Evolutionary conservation across 352 stramenopile species (phyloP).

Genomic region (Phytophthora agathidicida): DNA sequence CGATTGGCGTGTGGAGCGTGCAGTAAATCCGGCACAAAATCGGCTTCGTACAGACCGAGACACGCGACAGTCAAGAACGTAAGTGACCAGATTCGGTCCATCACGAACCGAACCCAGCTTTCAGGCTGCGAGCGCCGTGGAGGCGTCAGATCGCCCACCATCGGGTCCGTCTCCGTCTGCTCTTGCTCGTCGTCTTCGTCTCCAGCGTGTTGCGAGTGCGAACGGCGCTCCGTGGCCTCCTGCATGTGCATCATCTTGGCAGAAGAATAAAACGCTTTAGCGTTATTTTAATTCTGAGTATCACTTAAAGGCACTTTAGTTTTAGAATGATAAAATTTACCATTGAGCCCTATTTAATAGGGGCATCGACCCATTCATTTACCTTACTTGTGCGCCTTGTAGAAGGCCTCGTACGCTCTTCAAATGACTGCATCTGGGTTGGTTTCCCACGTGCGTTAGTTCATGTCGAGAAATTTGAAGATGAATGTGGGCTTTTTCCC

Average conservation of each 20-base stretch:
- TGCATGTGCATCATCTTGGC: constrained; percentile 66
- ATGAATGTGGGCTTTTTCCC: neutral
- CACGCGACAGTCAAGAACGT: constrained; percentile 57
- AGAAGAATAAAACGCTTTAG: no score
- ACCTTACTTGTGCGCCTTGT: constrained; percentile 10
- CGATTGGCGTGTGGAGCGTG: constrained; percentile 58
- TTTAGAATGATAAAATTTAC: no score
- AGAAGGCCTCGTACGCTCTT: neutral
- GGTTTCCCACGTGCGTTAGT: constrained; percentile 1
- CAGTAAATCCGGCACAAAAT: constrained; percentile 65
- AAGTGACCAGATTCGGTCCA: constrained; percentile 65
- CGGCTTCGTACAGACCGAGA: constrained; percentile 61
- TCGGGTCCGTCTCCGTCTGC: constrained; percentile 46
- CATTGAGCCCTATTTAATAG: no score
- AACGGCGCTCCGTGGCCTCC: constrained; percentile 55
- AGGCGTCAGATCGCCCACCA: constrained; percentile 25
- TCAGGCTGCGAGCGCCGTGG: constrained; percentile 26
- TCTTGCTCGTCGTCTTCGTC: constrained; percentile 5
- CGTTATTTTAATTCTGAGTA: neutral
- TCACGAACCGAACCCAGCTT: constrained; percentile 48
- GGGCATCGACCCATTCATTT: no score
- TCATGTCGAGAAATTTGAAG: constrained; percentile 11
- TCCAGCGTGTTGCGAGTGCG: constrained; percentile 18
- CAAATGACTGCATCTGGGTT: neutral
- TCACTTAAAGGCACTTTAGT: no score